Base-by-base conservation (phyloP, 495 filamentous ascomycete genomes). In the Diplogelasinospora grovesii region DNA sequence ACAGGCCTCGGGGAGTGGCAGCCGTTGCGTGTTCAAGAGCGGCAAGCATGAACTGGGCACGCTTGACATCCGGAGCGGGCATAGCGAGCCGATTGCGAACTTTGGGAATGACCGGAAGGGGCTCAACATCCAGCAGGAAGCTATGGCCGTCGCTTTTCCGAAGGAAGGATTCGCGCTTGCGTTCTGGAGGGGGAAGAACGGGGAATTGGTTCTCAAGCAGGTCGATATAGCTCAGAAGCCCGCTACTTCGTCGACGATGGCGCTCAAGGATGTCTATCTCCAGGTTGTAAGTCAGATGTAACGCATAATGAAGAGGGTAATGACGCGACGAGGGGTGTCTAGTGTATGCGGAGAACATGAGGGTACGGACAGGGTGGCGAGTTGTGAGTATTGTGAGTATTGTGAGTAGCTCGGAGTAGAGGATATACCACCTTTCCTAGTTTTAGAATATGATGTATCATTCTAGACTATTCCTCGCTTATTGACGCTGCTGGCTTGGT, bases 141-240 rank as follows among this genome's bases (percentile, higher is more conserved):
- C 14, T 3, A 34, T 42, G 27, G 39, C 22, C 3, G 39, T 42
- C 4, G 27, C 27, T 18, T 33, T 33, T 32, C 22, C 27, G 24
- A 19, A 19, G 18, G 38, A 23, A 18, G 13, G 21, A 16, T 5
- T 3, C 1, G 38, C 16, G 11, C 1, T 41, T 13, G 38, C 20
- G 8, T 42, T 42, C 11, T 42, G 39, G 39, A 22, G 22, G 20
- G 18, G 20, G 16, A 2, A 21, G 39, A 26, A 32, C 2, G 39
- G 39, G 2, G 27, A 42, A 9, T 24, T 42, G 39, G 28, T 42
- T 7, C 10, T 42, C 3, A 42, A 42, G 27, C 14, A 33, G 27
- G 27, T 42, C 6, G 39, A 42, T 13, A 15, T 15, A 32, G 16
- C 29, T 5, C 10, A 13, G 7, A 5, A 15, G n/a, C 29, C 29